Percentiles rank a stretch among this genome's conserved stretches.
These are phyloP conservation scores for Cercis canadensis DNA, from an alignment of 306 rosid genomes.

Conservation along the genomic window DNA sequence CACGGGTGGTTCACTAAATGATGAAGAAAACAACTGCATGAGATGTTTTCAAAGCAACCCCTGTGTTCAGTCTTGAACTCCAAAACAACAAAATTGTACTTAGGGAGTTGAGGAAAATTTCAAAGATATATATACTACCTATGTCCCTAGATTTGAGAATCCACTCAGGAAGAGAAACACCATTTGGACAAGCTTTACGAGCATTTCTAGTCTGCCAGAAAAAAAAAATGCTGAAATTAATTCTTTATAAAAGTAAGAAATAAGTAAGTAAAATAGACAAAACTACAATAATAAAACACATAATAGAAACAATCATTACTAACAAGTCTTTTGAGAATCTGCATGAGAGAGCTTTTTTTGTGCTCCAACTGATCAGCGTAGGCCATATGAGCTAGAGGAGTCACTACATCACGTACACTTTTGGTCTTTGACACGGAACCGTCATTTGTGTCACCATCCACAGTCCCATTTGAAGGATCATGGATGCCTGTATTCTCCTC, in stretches of 20 bases:
- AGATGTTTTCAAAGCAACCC: conserved; percentile 21
- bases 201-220: conserved; percentile 80
- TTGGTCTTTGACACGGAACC: conserved; percentile 53
- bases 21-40: conserved; percentile 21
- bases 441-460: conserved; percentile 49
- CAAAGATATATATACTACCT: conserved; percentile 53
- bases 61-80: conserved; percentile 7
- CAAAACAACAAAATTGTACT: conserved; percentile 6
- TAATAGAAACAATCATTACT: conserved; percentile 45
- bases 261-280: background rate
- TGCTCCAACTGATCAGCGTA: conserved; percentile 89
- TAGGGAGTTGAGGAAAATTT: conserved; percentile 4
- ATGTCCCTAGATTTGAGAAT: conserved; percentile 78
- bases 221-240: conserved; percentile 14
- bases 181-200: conserved; percentile 90
- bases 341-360: conserved; percentile 71
- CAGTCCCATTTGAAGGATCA: conserved; percentile 44
- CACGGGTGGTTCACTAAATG: background rate
- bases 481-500: conserved; percentile 40
- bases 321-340: conserved; percentile 84
- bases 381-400: conserved; percentile 90
- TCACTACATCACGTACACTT: conserved; percentile 71
- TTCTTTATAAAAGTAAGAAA: conserved; percentile 24
- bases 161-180: conserved; percentile 89
- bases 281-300: conserved; percentile 4